These are phyloP conservation scores for Suhomyces kilbournensis DNA, from an alignment of 805 yeast genomes.

Conservation along the genomic window DNA sequence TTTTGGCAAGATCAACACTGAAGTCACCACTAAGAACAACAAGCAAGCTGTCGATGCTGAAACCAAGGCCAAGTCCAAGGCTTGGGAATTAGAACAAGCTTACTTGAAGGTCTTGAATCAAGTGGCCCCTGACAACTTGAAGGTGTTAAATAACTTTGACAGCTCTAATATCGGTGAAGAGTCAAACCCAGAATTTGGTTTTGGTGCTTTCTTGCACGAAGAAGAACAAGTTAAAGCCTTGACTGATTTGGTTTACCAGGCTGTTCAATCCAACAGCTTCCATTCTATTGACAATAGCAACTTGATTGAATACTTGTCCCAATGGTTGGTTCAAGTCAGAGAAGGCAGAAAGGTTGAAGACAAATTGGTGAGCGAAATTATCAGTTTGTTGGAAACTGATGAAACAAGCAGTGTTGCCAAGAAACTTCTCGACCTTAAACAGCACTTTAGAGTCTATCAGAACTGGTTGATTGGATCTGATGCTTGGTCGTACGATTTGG, in stretches of 20 bases:
- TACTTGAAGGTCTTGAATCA: slow-evolving; percentile 75
- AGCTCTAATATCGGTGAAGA: slow-evolving; percentile 42
- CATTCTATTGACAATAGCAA: slow-evolving; percentile 42
- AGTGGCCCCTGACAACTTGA: slow-evolving; percentile 53
- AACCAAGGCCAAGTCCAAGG: slow-evolving; percentile 44
- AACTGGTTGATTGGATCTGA: slow-evolving; percentile 93
- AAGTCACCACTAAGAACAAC: slow-evolving; percentile 26
- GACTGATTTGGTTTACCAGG: slow-evolving; percentile 41
- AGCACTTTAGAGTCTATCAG: slow-evolving; percentile 47
- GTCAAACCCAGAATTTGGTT: slow-evolving; percentile 81
- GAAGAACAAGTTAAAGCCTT: slow-evolving; percentile 51
- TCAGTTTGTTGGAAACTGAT: slow-evolving; percentile 39
- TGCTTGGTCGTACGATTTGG: slow-evolving; percentile 92
- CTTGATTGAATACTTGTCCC: slow-evolving; percentile 56
- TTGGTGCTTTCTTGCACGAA: slow-evolving; percentile 64
- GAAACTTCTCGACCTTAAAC: slow-evolving; percentile 45
- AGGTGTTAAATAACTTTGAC: slow-evolving; percentile 58
- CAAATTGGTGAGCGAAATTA: slow-evolving; percentile 26
- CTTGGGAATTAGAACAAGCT: slow-evolving; percentile 62
- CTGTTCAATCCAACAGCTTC: slow-evolving; percentile 46
- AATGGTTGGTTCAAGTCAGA: slow-evolving; percentile 63
- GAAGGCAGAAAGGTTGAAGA: slow-evolving; percentile 27
- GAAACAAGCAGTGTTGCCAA: slow-evolving; percentile 37
- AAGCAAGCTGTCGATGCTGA: slow-evolving; percentile 18
- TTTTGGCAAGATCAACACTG: slow-evolving; percentile 47